Evolutionary conservation across 768 basidiomycete species (phyloP).

Genomic region (Termitomyces bulborhizus): DNA sequence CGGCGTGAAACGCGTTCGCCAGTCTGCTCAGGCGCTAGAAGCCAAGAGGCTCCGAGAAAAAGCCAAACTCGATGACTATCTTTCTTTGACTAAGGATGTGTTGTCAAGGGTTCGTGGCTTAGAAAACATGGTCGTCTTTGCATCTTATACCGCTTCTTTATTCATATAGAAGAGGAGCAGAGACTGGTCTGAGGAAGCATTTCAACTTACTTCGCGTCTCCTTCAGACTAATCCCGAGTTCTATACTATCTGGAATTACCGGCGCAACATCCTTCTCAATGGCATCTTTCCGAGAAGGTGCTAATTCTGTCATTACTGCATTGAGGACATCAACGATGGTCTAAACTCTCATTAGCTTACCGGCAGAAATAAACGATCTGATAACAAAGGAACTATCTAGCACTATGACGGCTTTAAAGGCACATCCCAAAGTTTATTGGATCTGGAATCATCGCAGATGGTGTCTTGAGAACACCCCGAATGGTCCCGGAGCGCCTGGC

Average conservation of each 20-base stretch:
- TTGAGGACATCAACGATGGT: not conserved
- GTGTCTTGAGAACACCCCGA: conserved; percentile 86
- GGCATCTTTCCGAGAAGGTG: conserved; percentile 69
- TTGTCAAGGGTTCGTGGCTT: conserved; percentile 49
- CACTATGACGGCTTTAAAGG: conserved; percentile 75
- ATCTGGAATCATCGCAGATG: conserved; percentile 98
- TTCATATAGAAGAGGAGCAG: conserved; percentile 53
- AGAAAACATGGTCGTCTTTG: not conserved
- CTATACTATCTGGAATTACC: conserved; percentile 95
- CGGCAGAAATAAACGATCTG: conserved; percentile 53
- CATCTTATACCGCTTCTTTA: conserved; percentile 8
- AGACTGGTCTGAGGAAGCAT: conserved; percentile 70
- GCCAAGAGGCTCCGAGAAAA: conserved; percentile 66
- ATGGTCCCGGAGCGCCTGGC: conserved; percentile 48
- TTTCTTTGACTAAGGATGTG: conserved; percentile 55
- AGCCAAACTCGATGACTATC: conserved; percentile 73
- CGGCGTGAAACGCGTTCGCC: conserved; percentile 56
- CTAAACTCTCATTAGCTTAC: conserved; percentile 38
- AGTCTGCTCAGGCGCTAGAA: conserved; percentile 54
- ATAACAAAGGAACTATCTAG: conserved; percentile 71
- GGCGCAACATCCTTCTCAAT: conserved; percentile 69
- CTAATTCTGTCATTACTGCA: conserved; percentile 7
- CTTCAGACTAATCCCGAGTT: conserved; percentile 90
- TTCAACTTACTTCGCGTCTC: conserved; percentile 69
- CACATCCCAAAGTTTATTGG: conserved; percentile 94